phyloP scores from a whole-genome alignment of 441 rosid genomes.

The Syzygium malaccense region DNA sequence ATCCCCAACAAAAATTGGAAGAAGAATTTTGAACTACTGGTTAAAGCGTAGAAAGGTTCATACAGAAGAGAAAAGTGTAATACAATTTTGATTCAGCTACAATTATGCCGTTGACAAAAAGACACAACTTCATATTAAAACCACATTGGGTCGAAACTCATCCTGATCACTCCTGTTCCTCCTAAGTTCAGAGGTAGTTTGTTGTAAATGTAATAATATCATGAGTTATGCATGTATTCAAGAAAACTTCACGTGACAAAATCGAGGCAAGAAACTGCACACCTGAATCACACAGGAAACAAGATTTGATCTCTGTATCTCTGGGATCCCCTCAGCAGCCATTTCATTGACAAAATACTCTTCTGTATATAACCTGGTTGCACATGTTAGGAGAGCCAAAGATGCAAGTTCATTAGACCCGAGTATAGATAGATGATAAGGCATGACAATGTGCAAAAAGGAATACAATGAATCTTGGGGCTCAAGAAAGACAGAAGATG shows the following conservation, averaged over 20 bases:
- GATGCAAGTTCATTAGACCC: not conserved
- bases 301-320: conserved; percentile 93
- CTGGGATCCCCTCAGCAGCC: conserved; percentile 85
- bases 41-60: not conserved
- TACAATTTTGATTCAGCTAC: not conserved
- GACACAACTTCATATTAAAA: not conserved
- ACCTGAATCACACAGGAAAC: conserved; percentile 93
- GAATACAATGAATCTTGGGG: not conserved
- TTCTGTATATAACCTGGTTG: conserved; percentile 74
- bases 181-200: not conserved
- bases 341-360: conserved; percentile 77
- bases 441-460: not conserved
- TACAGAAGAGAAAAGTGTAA: not conserved
- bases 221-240: not conserved
- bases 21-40: not conserved
- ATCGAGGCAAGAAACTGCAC: conserved; percentile 9
- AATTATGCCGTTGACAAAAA: not conserved
- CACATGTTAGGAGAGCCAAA: not conserved
- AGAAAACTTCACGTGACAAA: not conserved
- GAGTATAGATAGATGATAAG: not conserved
- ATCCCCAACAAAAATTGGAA: not conserved
- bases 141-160: not conserved
- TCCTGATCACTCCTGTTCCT: not conserved
- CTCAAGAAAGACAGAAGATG: too few relatives aligned
- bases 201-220: not conserved